phyloP scores from a whole-genome alignment of 345 rosid genomes.

The Populus nigra region DNA sequence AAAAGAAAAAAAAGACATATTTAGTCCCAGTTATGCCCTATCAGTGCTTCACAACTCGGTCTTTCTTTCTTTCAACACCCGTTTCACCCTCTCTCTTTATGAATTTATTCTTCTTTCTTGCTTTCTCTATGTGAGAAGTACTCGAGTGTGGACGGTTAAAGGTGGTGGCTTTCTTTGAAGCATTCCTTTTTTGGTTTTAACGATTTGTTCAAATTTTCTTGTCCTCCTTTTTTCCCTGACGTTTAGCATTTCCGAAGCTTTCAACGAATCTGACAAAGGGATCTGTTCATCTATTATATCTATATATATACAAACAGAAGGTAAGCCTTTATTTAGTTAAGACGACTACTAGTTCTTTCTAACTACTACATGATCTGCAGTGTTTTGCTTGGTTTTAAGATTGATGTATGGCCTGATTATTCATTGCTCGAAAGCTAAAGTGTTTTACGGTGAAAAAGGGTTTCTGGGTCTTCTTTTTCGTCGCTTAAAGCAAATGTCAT shows the following conservation, averaged over 20 bases:
- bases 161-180: constrained; percentile 6
- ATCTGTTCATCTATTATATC: not conserved
- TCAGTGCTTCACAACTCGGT: constrained; percentile 53
- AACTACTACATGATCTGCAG: not conserved
- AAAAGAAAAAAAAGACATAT: not conserved
- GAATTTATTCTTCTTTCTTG: not conserved
- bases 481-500: too few relatives aligned
- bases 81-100: not conserved
- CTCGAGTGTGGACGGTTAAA: not conserved
- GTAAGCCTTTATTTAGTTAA: not conserved
- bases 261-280: not conserved
- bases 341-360: not conserved
- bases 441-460: not conserved
- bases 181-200: not conserved
- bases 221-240: not conserved
- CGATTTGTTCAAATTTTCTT: not conserved
- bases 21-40: constrained; percentile 7
- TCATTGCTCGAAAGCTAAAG: not conserved
- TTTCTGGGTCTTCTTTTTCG: not conserved
- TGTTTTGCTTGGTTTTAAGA: not conserved
- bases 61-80: constrained; percentile 14
- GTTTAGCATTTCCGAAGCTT: not conserved
- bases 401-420: not conserved
- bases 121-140: not conserved
- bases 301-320: not conserved